A percentile compares a stretch with the other conserved stretches of the same genome.
Conservation (phyloP, 1,284 basidiomycete genomes). For the Rhodotorula sp. region DNA sequence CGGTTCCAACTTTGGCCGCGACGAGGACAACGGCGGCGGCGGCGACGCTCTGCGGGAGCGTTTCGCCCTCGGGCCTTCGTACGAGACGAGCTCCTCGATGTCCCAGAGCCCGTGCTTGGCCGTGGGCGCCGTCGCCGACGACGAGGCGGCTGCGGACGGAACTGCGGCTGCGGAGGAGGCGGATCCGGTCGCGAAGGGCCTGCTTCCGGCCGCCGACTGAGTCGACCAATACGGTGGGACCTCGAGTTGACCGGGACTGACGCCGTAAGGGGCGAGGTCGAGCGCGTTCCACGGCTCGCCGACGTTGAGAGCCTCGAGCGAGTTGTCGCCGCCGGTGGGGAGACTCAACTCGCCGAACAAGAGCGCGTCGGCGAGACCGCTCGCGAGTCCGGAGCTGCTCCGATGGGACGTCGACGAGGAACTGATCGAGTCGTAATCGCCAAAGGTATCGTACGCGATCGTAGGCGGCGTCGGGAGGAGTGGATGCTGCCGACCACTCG, state of each 20-base stretch:
- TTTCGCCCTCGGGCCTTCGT: background rate
- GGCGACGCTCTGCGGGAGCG: conserved; percentile 1
- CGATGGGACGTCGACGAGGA: background rate
- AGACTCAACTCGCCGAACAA: conserved; percentile 1
- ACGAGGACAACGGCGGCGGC: background rate
- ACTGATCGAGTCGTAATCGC: background rate
- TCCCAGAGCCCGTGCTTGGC: conserved; percentile 19
- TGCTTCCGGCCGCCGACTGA: background rate
- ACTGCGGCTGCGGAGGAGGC: background rate
- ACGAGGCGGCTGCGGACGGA: background rate
- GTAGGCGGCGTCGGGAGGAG: background rate
- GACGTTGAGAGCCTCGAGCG: conserved; percentile 6
- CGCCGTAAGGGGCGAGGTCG: conserved; percentile 21
- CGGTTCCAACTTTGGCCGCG: background rate
- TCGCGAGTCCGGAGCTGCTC: background rate
- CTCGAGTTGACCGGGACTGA: conserved; percentile 16
- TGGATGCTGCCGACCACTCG: background rate
- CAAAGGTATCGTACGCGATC: background rate
- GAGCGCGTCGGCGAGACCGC: conserved; percentile 4
- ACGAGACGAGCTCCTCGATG: conserved; percentile 29
- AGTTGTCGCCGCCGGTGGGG: conserved; percentile 1
- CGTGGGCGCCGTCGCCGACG: background rate
- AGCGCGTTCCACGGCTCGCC: background rate
- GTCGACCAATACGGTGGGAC: background rate
- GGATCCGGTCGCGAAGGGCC: background rate